These are phyloP conservation scores for Epichloe scottii DNA, from an alignment of 2,329 filamentous ascomycete species.

Conservation along the genomic window DNA sequence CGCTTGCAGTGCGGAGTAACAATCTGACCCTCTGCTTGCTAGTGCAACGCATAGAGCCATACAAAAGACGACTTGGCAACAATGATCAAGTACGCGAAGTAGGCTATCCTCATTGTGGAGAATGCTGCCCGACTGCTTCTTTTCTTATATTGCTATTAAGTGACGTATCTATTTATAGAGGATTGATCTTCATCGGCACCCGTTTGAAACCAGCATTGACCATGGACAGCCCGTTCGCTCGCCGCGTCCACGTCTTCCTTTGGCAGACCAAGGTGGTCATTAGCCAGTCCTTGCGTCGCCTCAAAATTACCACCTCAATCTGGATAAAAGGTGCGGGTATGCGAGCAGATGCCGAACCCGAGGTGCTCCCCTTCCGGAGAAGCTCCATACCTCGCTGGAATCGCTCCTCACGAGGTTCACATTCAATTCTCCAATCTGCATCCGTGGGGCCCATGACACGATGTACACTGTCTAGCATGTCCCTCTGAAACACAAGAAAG, in stretches of 20 bases:
- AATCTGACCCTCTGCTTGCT: too few species aligned
- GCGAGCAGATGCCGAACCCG: conserved; percentile 40
- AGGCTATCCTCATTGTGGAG: too few species aligned
- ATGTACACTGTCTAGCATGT: conserved; percentile 51
- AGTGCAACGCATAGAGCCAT: too few species aligned
- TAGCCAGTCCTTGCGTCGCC: conserved; percentile 25
- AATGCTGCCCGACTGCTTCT: too few species aligned
- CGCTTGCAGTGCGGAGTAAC: too few species aligned
- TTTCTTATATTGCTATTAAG: too few species aligned
- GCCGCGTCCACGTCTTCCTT: conserved; percentile 45
- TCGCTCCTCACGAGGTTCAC: too few species aligned
- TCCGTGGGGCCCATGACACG: conserved; percentile 44
- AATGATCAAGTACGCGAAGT: too few species aligned
- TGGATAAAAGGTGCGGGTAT: conserved; percentile 40
- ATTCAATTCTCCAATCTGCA: conserved; percentile 47
- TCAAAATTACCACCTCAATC: conserved; percentile 28
- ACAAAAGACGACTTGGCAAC: too few species aligned
- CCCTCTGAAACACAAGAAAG: conserved; percentile 47
- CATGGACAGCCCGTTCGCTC: conserved; percentile 37
- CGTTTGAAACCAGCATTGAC: conserved; percentile 5
- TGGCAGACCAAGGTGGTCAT: conserved; percentile 42
- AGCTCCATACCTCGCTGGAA: conserved; percentile 31
- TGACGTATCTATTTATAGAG: too few species aligned
- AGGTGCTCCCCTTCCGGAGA: conserved; percentile 26
- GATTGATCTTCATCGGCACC: neutral